These are phyloP conservation scores for Dryadomyces quercivorus DNA, from an alignment of 2,329 filamentous ascomycete genomes.

Conservation along the genomic window DNA sequence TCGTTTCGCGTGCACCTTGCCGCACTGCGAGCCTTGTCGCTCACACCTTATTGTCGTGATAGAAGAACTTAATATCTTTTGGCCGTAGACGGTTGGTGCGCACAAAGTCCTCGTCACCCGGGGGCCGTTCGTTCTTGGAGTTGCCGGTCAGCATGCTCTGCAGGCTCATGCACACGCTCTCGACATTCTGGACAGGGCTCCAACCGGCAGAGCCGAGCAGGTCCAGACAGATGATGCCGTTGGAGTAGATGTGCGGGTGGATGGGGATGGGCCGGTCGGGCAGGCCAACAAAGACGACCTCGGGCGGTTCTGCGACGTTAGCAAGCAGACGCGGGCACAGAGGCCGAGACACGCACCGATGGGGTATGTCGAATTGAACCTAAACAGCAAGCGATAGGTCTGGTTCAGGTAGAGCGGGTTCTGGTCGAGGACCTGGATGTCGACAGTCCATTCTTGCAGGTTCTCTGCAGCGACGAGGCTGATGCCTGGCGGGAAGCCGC, in stretches of 20 bases:
- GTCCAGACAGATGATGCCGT: conserved; percentile 96
- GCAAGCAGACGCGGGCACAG: conserved; percentile 9
- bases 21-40: neutral
- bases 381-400: conserved; percentile 76
- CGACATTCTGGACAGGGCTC: conserved; percentile 94
- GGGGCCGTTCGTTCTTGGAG: conserved; percentile 77
- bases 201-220: conserved; percentile 79
- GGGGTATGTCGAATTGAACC: conserved; percentile 72
- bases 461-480: conserved; percentile 68
- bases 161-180: conserved; percentile 92
- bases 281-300: conserved; percentile 73
- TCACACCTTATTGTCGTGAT: conserved; percentile 75
- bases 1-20: too few relatives aligned
- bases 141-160: conserved; percentile 98
- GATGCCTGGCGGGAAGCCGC: conserved; percentile 55
- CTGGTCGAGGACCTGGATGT: conserved; percentile 78
- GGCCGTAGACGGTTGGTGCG: conserved; percentile 66
- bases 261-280: conserved; percentile 65
- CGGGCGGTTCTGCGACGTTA: conserved; percentile 61
- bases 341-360: too few relatives aligned
- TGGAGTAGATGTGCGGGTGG: conserved; percentile 96
- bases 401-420: conserved; percentile 81
- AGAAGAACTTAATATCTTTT: conserved; percentile 84
- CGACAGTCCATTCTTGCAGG: conserved; percentile 82
- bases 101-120: conserved; percentile 84